Percentiles rank a stretch among this genome's conserved stretches.
phyloP scores from a whole-genome alignment of 805 yeast genomes.

The Ogataea pilisensis region DNA sequence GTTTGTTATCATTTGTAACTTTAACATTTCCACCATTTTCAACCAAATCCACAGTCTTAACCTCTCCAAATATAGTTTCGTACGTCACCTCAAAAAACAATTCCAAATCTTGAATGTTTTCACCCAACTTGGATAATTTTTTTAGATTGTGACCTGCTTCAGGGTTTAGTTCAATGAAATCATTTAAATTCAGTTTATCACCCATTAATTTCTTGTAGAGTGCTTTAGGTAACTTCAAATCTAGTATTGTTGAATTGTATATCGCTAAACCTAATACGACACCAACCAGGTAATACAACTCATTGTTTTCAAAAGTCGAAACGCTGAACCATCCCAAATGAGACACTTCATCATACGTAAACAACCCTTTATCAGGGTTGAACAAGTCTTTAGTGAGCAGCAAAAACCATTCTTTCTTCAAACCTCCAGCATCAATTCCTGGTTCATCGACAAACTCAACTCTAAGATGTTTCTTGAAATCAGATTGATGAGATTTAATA shows the following conservation, averaged over 20 bases:
- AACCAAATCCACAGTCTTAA: slow-evolving; percentile 46
- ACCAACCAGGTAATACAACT: slow-evolving; percentile 74
- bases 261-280: slow-evolving; percentile 86
- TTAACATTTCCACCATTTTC: slow-evolving; percentile 49
- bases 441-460: slow-evolving; percentile 85
- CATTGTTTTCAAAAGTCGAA: slow-evolving; percentile 40
- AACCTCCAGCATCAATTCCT: slow-evolving; percentile 94
- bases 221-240: slow-evolving; percentile 70
- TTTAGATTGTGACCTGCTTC: slow-evolving; percentile 50
- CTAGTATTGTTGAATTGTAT: slow-evolving; percentile 83
- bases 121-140: slow-evolving; percentile 42
- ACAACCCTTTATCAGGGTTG: slow-evolving; percentile 63
- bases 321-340: slow-evolving; percentile 72
- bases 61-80: slow-evolving; percentile 42
- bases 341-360: slow-evolving; percentile 64
- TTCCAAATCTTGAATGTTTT: slow-evolving; percentile 45
- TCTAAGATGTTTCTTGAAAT: slow-evolving; percentile 68
- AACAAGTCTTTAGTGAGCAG: slow-evolving; percentile 68
- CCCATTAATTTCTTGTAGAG: slow-evolving; percentile 70
- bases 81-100: slow-evolving; percentile 59
- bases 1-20: slow-evolving; percentile 59
- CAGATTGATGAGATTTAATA: slow-evolving; percentile 50
- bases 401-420: slow-evolving; percentile 90
- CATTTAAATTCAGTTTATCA: slow-evolving; percentile 53
- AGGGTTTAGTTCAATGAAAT: slow-evolving; percentile 68